These are phyloP conservation scores for Trichosanthes cucumerina DNA, from an alignment of 306 rosid genomes.

Conservation along the genomic window DNA sequence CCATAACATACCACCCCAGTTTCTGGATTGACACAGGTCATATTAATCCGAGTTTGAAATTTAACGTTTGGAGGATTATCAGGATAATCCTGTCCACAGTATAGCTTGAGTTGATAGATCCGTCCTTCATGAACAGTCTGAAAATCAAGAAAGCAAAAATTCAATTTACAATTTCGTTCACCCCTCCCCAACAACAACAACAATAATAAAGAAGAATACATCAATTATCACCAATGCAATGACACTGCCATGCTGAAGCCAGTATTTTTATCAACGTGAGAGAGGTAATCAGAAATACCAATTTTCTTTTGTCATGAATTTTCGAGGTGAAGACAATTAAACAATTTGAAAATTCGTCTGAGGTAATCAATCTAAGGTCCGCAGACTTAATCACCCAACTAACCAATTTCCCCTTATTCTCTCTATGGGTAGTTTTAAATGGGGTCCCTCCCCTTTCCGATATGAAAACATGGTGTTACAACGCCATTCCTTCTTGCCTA, in stretches of 20 bases:
- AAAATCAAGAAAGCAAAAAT: slow-evolving; percentile 12
- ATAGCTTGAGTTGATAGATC: slow-evolving; percentile 83
- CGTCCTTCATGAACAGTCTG: slow-evolving; percentile 97
- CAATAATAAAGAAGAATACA: not conserved
- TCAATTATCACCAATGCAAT: not conserved
- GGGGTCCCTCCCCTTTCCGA: too few species aligned
- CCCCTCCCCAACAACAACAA: not conserved
- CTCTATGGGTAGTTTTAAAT: too few species aligned
- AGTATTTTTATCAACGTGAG: not conserved
- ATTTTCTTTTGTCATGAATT: not conserved
- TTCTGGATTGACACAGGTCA: slow-evolving; percentile 87
- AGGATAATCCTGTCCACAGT: slow-evolving; percentile 88
- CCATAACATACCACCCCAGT: slow-evolving; percentile 65
- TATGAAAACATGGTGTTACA: too few species aligned
- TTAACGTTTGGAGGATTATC: slow-evolving; percentile 87
- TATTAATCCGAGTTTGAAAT: slow-evolving; percentile 84
- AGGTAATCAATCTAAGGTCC: too few species aligned
- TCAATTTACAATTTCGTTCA: not conserved
- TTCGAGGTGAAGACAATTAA: not conserved
- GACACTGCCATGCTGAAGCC: not conserved
- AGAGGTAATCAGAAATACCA: too few species aligned
- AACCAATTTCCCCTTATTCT: too few species aligned
- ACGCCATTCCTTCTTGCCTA: too few species aligned
- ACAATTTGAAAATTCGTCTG: too few species aligned
- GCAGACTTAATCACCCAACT: too few species aligned